These are phyloP conservation scores for Termitomyces eurrhizus DNA, from an alignment of 768 basidiomycete species.

Conservation along the genomic window DNA sequence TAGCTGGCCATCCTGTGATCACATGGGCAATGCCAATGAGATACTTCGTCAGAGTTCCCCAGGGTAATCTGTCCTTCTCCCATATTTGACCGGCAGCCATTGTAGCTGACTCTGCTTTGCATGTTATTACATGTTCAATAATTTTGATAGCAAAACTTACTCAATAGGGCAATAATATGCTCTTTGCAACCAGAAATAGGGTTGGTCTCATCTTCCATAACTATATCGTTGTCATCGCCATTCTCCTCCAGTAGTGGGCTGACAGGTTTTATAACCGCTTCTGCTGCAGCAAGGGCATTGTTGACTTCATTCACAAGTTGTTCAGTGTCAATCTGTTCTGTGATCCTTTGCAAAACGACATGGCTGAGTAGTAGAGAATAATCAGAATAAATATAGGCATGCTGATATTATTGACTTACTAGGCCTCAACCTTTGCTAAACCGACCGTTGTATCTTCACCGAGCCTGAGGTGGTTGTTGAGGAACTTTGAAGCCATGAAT, in stretches of 20 bases:
- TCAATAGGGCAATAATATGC: background rate
- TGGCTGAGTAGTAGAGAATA: background rate
- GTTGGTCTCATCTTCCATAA: background rate
- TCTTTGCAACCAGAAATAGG: background rate
- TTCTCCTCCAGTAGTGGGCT: background rate
- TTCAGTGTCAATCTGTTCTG: background rate
- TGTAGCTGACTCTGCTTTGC: background rate
- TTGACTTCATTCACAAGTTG: background rate
- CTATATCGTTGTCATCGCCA: background rate
- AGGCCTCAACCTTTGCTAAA: background rate
- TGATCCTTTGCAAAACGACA: background rate
- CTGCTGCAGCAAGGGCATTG: background rate
- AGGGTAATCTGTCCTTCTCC: background rate
- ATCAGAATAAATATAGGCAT: background rate
- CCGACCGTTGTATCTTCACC: background rate
- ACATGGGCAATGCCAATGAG: background rate
- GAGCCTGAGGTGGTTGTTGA: background rate
- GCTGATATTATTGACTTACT: background rate
- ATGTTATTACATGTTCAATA: too few relatives aligned
- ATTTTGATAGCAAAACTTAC: background rate
- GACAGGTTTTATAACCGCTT: background rate
- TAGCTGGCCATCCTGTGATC: background rate
- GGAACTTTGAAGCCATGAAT: background rate
- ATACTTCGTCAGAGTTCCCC: background rate
- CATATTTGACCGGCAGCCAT: background rate